Percentiles rank a stretch among this genome's conserved stretches.
phyloP scores from a whole-genome alignment of 352 stramenopile species.

The Phytophthora nicotianae region DNA sequence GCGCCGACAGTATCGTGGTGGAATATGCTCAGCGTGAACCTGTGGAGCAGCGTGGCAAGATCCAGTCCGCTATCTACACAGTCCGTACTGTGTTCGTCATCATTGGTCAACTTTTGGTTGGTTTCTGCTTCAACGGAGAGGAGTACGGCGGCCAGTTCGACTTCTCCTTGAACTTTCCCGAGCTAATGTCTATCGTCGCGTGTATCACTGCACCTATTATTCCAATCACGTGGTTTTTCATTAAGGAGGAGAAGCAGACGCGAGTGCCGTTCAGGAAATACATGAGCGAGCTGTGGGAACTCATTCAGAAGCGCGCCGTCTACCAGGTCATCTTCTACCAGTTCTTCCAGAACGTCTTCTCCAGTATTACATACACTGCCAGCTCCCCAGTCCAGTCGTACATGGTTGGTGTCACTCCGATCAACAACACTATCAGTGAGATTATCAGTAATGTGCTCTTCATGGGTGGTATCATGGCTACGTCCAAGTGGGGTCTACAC shows the following conservation, averaged over 20 bases:
- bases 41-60: constrained; percentile 31
- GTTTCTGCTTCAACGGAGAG: constrained; percentile 34
- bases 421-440: constrained; percentile 20
- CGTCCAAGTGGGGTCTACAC: constrained; percentile 22
- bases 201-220: constrained; percentile 19
- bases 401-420: constrained; percentile 15
- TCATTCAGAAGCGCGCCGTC: constrained; percentile 9
- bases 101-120: constrained; percentile 19
- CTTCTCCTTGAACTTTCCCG: constrained; percentile 29
- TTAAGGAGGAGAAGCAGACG: constrained; percentile 18
- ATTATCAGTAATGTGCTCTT: constrained; percentile 20
- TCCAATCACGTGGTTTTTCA: constrained; percentile 25
- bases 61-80: constrained; percentile 45
- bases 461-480: constrained; percentile 15
- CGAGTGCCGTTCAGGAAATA: constrained; percentile 4
- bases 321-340: constrained; percentile 18
- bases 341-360: constrained; percentile 12
- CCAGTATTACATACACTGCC: constrained; percentile 14
- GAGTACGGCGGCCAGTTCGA: constrained; percentile 30
- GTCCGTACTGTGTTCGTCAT: constrained; percentile 34
- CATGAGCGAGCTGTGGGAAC: constrained; percentile 7
- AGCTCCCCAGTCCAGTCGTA: constrained; percentile 6
- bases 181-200: constrained; percentile 28
- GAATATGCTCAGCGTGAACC: constrained; percentile 45
- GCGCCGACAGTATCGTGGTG: constrained; percentile 50